Base-by-base conservation (phyloP, 768 basidiomycete genomes). In the Trametes elegans region DNA sequence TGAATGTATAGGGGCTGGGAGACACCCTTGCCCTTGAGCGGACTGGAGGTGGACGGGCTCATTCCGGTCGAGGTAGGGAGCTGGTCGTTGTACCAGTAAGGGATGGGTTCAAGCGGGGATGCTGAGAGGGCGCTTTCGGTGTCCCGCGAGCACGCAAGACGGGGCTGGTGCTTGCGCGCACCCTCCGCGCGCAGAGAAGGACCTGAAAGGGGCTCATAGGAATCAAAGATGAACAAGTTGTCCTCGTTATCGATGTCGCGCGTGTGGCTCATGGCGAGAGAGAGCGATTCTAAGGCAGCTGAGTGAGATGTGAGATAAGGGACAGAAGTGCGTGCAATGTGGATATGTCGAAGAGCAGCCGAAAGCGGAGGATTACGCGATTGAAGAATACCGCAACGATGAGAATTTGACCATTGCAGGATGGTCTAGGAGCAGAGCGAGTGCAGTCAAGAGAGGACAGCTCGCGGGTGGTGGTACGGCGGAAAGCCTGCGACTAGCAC, bases 11-110 rank as follows among this genome's bases (percentile, higher is more conserved):
- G 64, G 18, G 84, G 82, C 60, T 73, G 76, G 23, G 81, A 76
- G 39, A 76, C 72, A 35, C 70, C 74, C 68, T 86, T 85, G 49
- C 84, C 84, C 67, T 86, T 85, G 61, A 64, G 73, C 19, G 64
- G 59, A 19, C 63, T 47, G 7, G 44, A 49, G 35, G 38, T 21
- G 14, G 43, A 19, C 46, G 27, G 39, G 53, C 42, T 46, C 60
- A 63, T 63, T 16, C 34, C 44, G 54, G 23, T 38, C 35, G 53
- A 55, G 28, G 51, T 44, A 28, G 54, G 42, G 28, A 40, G 11
- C 5, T 55, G 29, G 18, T 61, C 34, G 21, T 24, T 38, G 45
- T 39, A 32, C 50, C 45, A 42, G 45, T 34, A 38, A 36, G 41
- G 49, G 24, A 35, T 36, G 46, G 56, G 42, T 40, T 39, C 13